phyloP scores from a whole-genome alignment of 2,329 filamentous ascomycete genomes.

The Arthrobotrys sinensis region DNA sequence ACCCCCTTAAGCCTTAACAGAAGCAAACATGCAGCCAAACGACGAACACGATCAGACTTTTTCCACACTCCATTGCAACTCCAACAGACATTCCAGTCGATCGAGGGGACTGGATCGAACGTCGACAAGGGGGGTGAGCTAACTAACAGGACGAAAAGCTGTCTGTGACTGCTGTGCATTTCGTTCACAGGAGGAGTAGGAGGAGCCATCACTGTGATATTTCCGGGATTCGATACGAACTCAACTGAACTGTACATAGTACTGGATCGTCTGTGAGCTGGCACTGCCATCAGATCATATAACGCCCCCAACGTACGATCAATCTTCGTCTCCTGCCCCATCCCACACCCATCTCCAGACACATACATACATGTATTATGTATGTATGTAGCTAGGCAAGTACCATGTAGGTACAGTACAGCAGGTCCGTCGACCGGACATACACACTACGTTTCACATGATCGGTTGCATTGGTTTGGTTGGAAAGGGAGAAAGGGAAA shows the following conservation, averaged over 20 bases:
- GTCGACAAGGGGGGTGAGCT: background rate
- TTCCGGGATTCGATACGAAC: slow-evolving; percentile 18
- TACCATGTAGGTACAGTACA: slow-evolving; percentile 23
- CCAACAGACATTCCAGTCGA: slow-evolving; percentile 40
- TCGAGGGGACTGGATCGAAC: slow-evolving; percentile 15
- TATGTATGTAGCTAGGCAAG: background rate
- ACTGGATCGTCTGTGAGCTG: background rate
- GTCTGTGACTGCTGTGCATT: slow-evolving; percentile 21
- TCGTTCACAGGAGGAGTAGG: background rate
- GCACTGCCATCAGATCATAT: background rate
- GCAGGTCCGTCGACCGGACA: background rate
- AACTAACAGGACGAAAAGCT: no score
- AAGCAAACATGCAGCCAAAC: slow-evolving; percentile 32
- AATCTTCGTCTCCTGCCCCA: no score
- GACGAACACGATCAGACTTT: slow-evolving; percentile 5
- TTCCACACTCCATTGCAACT: background rate
- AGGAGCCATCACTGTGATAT: background rate
- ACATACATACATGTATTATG: background rate
- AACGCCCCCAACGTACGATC: no score
- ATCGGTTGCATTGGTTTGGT: slow-evolving; percentile 18
- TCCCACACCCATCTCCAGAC: no score
- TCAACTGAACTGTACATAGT: no score
- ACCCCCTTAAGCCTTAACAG: slow-evolving; percentile 44
- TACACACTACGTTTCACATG: slow-evolving; percentile 26
- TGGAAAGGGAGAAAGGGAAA: slow-evolving; percentile 33